Evolutionary conservation across 2,329 filamentous ascomycete species (phyloP).

Genomic region (Stemphylium vesicarium): DNA sequence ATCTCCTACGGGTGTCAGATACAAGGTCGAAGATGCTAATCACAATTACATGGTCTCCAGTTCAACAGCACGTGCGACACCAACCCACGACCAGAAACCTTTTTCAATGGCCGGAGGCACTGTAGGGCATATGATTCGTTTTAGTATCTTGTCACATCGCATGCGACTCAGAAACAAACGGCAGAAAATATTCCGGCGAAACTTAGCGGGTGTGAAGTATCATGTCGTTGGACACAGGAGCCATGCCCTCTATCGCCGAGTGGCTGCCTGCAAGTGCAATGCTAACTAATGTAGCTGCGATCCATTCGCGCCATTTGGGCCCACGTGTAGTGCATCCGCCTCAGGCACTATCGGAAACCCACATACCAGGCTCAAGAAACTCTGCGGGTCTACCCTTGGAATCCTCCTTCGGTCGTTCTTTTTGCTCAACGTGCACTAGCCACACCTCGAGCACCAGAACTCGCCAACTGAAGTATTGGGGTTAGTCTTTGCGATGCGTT

Average conservation of each 20-base stretch:
- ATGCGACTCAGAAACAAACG: too few species aligned
- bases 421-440: background rate
- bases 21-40: background rate
- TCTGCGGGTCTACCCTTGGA: too few species aligned
- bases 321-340: background rate
- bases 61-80: background rate
- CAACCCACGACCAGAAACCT: background rate
- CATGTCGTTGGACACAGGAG: background rate
- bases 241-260: background rate
- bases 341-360: constrained; percentile 1
- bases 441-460: background rate
- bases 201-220: background rate
- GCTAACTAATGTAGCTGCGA: background rate
- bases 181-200: too few species aligned
- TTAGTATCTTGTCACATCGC: too few species aligned
- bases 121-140: background rate
- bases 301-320: background rate
- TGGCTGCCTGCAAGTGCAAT: background rate
- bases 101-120: background rate
- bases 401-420: background rate
- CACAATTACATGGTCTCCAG: background rate
- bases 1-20: constrained; percentile 1
- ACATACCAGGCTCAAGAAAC: background rate
- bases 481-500: too few species aligned
- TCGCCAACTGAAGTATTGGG: background rate